Percentiles rank a stretch among this genome's conserved stretches.
phyloP scores from a whole-genome alignment of 768 basidiomycete genomes.

The Kondoa malvinella region DNA sequence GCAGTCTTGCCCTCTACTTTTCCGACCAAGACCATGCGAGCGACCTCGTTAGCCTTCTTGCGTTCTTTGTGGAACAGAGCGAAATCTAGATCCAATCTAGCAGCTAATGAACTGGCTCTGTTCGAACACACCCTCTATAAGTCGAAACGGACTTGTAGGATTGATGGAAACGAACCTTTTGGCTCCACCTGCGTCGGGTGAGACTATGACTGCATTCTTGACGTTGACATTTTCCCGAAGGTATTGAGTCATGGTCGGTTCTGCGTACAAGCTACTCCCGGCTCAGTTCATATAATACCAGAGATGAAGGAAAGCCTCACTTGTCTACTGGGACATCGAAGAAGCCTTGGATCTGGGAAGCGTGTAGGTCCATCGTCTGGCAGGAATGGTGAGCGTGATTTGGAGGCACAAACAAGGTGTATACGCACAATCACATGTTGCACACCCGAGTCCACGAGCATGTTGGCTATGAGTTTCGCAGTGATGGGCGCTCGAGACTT shows the following conservation, averaged over 20 bases:
- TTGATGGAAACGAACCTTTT: conserved; percentile 44
- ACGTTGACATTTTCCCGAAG: conserved; percentile 81
- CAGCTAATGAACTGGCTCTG: conserved; percentile 93
- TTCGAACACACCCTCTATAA: not conserved
- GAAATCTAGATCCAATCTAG: conserved; percentile 88
- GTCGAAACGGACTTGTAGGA: not conserved
- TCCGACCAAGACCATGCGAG: conserved; percentile 88
- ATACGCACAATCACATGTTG: conserved; percentile 85
- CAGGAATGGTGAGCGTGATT: not conserved
- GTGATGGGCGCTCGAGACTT: conserved; percentile 96
- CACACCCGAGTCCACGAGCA: conserved; percentile 78
- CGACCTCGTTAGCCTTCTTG: conserved; percentile 87
- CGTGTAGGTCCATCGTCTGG: conserved; percentile 96
- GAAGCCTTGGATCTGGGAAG: conserved; percentile 98
- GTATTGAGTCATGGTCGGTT: conserved; percentile 85
- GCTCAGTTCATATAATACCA: not conserved
- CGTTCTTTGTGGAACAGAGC: conserved; percentile 99
- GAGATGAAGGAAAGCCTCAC: conserved; percentile 40
- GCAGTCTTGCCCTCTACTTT: conserved; percentile 81
- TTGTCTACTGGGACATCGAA: conserved; percentile 99
- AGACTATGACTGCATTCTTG: conserved; percentile 77
- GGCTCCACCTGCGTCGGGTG: conserved; percentile 94
- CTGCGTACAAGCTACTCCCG: conserved; percentile 55
- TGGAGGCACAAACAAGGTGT: not conserved
- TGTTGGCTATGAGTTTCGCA: conserved; percentile 94